Base-by-base conservation (phyloP, 2,329 filamentous ascomycete species). In the Coniochaeta sp. region DNA sequence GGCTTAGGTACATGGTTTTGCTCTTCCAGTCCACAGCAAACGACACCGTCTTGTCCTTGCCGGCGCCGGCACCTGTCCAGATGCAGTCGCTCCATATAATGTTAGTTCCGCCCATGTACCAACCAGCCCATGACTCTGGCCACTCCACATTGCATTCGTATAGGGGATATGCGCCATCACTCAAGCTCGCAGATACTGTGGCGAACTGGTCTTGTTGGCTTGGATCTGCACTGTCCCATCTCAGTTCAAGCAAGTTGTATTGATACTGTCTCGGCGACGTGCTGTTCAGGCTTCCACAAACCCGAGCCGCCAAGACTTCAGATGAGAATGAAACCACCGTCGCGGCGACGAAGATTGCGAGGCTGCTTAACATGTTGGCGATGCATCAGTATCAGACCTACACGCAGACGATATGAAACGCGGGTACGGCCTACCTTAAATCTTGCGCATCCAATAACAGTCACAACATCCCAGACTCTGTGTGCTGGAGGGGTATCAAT, bases 51-150 rank as follows among this genome's bases (percentile, higher is more conserved):
- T 67, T 70, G 58, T 74, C 72, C 14, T 63, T 63, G 0, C 66
- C 69, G 0, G 60, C 60, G 1, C 70, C 71, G 6, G 71, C 70
- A 1, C 71, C 72, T 5, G 71, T 70, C 67, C 67, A 73, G 62
- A 74, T 73, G 59, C 72, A 74, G 40, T 74, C 72, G 43, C 68
- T 69, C 72, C 72, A 74, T 17, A 74, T 66, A 38, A 71, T 68
- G 43, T 69, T 66, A 14, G 36, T 62, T 1, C 65, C 66, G 7
- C 68, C 69, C 38, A 66, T 60, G 34, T 69, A 70, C 66, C 66
- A 71, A 7, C 72, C 72, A 0, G 58, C 65, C 72, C 72, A 74
- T 0, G 66, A 57, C 52, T 71, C 70, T 0, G 71, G 71, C 72
- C 72, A 74, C 43, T 72, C 68, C 0, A 66, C 67, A 3, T 72